Evolutionary conservation across 2,329 filamentous ascomycete genomes (phyloP).

Genomic region (Claviceps purpurea): DNA sequence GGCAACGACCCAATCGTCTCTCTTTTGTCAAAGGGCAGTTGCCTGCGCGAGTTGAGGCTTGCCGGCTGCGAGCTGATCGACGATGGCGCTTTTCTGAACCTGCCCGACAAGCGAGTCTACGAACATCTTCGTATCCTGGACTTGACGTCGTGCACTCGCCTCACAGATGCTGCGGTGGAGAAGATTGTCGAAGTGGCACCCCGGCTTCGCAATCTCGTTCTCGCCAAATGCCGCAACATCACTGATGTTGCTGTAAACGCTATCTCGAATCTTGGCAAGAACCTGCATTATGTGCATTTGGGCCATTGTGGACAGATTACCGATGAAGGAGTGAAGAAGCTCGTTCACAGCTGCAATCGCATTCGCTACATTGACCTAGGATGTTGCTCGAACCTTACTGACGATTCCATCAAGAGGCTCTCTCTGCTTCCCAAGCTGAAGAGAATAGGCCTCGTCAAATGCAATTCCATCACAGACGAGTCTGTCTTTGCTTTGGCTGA

Average conservation of each 20-base stretch:
- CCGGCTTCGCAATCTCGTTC: constrained; percentile 77
- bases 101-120: constrained; percentile 53
- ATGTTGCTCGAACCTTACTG: constrained; percentile 84
- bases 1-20: constrained; percentile 74
- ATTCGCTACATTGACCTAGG: constrained; percentile 96
- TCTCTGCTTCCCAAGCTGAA: constrained; percentile 85
- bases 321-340: constrained; percentile 69
- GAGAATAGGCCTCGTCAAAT: constrained; percentile 91
- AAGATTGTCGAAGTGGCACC: constrained; percentile 80
- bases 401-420: constrained; percentile 70
- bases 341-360: constrained; percentile 78
- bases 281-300: constrained; percentile 89
- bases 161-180: constrained; percentile 78
- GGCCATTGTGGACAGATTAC: constrained; percentile 90
- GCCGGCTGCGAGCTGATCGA: constrained; percentile 75
- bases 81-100: constrained; percentile 72
- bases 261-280: constrained; percentile 84
- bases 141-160: constrained; percentile 70
- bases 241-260: constrained; percentile 79
- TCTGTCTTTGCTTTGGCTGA: constrained; percentile 77
- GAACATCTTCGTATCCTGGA: constrained; percentile 89
- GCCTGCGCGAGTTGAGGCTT: constrained; percentile 81
- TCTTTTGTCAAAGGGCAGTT: constrained; percentile 62
- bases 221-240: constrained; percentile 87
- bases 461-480: constrained; percentile 73